Conservation (phyloP, 257 asterid genomes). For the Scutellaria baicalensis region DNA sequence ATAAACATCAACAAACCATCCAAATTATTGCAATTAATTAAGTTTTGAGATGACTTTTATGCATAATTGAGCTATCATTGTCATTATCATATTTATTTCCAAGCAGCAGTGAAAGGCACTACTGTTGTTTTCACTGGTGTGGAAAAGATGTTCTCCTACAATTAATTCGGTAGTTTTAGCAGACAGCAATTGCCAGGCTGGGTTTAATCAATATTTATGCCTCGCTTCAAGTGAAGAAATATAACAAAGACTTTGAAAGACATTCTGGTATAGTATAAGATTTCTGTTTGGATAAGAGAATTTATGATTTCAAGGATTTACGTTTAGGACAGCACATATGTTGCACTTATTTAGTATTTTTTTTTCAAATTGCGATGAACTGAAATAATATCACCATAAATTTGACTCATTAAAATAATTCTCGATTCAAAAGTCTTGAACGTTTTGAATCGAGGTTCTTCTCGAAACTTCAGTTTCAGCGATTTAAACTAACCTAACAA, state of each 20-base stretch:
- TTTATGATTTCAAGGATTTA: neutral
- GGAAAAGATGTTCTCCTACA: conserved; percentile 5
- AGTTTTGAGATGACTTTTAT: neutral
- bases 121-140: neutral
- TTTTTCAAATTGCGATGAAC: neutral
- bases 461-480: neutral
- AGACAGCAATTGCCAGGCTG: conserved; percentile 9
- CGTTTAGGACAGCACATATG: neutral
- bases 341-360: neutral
- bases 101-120: conserved; percentile 4
- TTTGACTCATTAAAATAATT: neutral
- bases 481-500: neutral
- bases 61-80: conserved; percentile 9
- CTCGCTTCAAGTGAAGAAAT: neutral
- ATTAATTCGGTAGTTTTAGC: conserved; percentile 11
- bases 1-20: neutral
- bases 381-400: neutral
- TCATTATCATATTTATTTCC: conserved; percentile 5
- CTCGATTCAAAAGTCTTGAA: neutral
- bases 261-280: neutral
- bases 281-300: neutral
- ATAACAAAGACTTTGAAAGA: neutral
- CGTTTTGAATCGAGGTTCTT: neutral
- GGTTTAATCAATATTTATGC: neutral
- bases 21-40: neutral